Base-by-base conservation (phyloP, 2,329 filamentous ascomycete genomes). In the Biscogniauxia marginata region DNA sequence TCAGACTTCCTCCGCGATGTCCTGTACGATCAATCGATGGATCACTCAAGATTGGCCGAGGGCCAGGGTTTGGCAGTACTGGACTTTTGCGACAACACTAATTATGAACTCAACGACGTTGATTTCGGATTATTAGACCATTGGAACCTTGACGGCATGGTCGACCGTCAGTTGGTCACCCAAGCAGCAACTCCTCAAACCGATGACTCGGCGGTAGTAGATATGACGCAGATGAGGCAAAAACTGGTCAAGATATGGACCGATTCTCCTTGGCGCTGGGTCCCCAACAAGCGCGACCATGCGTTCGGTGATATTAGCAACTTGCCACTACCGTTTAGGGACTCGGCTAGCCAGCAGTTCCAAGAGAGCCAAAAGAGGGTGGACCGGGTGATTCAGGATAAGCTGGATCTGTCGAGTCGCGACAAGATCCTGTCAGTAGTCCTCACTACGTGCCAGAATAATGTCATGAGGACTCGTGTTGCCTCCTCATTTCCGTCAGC, bases 341-440 rank as follows among this genome's bases (percentile, higher is more conserved):
- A 79, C 21, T 72, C 71, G 2, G 65, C 70, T 3, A 73, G 67
- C 30, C 67, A 73, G 5, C 71, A 75, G 30, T 71, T 78, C 18
- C 73, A 77, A 44, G 71, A 75, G 48, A 70, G 70, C 49, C 64
- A 71, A 46, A 71, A 71, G 57, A 68, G 69, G 22, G 60, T 76
- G 18, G 71, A 76, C 59, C 72, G 74, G 48, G 71, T 79, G 11
- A 64, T 79, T 44, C 65, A 70, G 2, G 77, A 81, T 45, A 77
- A 72, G 46, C 63, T 84, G 18, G 75, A 79, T 23, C 67, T 73
- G 21, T 72, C 78, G 5, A 77, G 75, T 19, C 79, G 85, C 3
- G 88, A 91, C 68, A 80, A 79, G 48, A 79, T 89, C 1, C 74
- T 91, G 54, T 85, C 82, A 9, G 78, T 89, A 56, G 81, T 90